Base-by-base conservation (phyloP, 2,329 filamentous ascomycete species). In the Scedosporium boydii region DNA sequence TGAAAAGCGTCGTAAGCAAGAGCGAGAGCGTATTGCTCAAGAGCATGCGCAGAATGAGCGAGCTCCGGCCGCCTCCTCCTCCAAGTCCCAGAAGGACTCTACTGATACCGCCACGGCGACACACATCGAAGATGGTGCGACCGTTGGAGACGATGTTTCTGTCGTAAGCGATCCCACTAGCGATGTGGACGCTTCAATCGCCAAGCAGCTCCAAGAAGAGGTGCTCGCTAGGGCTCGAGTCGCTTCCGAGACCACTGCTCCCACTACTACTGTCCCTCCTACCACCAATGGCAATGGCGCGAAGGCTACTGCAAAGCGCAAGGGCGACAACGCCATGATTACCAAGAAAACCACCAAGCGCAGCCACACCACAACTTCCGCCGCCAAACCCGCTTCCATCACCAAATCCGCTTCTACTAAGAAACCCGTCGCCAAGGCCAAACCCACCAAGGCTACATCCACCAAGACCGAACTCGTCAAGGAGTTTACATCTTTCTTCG, bases 401-500 rank as follows among this genome's bases (percentile, higher is more conserved):
- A 57, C 29, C 6, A 34, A 64, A 67, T 58, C 62, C 59, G 58
- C 29, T 59, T 56, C 56, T 18, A 42, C 12, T 65, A 68, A 48
- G 67, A 67, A 51, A 34, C 29, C 29, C 29, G 7, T 34, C 9
- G 29, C 29, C 29, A 34, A 34, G 29, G 7, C 29, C 29, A 34
- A 34, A 34, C 29, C 7, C 29, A 34, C 29, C 29, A 68, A 71
- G 62, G 26, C 63, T 58, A 42, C 66, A 67, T 12, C 67, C 69
- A n/a, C 67, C 67, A 53, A 26, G 16, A 66, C 75, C 18, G 70
- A 74, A 29, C 76, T 77, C 10, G 73, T 73, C 2, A 83, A 80
- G 63, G 88, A 90, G 44, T 92, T 97, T 70, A 88, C 80, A n/a
- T 96, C 91, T 0, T 97, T 97, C 76, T 98, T 92, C 71, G 74